Percentiles rank a stretch among this genome's conserved stretches.
Conservation (phyloP, 768 basidiomycete species). For the Serendipita indica region DNA sequence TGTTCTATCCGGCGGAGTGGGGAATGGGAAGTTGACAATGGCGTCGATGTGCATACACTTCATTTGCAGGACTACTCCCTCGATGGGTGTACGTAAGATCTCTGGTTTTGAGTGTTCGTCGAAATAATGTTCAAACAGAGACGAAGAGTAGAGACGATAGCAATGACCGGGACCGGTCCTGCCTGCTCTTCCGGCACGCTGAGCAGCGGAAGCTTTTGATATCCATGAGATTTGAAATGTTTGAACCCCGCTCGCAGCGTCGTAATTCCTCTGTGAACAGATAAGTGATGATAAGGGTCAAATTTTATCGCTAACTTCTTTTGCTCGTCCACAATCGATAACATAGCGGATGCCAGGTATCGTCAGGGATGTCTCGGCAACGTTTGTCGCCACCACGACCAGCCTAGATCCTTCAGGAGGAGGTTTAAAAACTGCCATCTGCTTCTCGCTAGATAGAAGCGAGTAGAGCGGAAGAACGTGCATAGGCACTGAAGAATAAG, state of each 20-base stretch:
- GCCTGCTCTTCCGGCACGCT: slow-evolving; percentile 91
- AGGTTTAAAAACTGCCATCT: slow-evolving; percentile 80
- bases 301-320: slow-evolving; percentile 47
- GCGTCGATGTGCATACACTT: slow-evolving; percentile 98
- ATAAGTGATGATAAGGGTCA: background rate
- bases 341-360: slow-evolving; percentile 97
- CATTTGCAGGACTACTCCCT: slow-evolving; percentile 95
- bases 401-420: slow-evolving; percentile 71
- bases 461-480: slow-evolving; percentile 92
- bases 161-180: slow-evolving; percentile 98
- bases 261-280: slow-evolving; percentile 58
- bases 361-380: slow-evolving; percentile 92
- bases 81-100: slow-evolving; percentile 89
- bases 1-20: slow-evolving; percentile 76
- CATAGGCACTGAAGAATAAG: slow-evolving; percentile 54
- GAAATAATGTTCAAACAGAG: slow-evolving; percentile 87
- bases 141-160: slow-evolving; percentile 91
- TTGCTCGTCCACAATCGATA: slow-evolving; percentile 89
- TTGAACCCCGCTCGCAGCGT: slow-evolving; percentile 68
- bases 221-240: slow-evolving; percentile 87
- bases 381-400: slow-evolving; percentile 90
- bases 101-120: slow-evolving; percentile 78
- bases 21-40: slow-evolving; percentile 95
- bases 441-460: slow-evolving; percentile 79
- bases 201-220: slow-evolving; percentile 87